phyloP scores from a whole-genome alignment of 2,329 filamentous ascomycete genomes.

The Claviceps pusilla region DNA sequence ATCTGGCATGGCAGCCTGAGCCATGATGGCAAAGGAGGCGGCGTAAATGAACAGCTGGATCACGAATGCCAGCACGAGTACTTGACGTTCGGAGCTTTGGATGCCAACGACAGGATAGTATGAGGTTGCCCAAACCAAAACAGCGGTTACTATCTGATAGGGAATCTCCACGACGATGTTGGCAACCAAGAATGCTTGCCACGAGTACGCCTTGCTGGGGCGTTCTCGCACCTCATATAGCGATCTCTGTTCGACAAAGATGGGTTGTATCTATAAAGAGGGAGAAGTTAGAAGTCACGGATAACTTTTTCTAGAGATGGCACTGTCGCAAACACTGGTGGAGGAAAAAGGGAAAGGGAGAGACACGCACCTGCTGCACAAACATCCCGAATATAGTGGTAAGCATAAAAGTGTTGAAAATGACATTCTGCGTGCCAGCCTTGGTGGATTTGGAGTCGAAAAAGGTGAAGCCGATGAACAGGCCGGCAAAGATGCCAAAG shows the following conservation, averaged over 20 bases:
- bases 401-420: constrained; percentile 64
- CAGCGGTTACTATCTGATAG: constrained; percentile 49
- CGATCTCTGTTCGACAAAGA: constrained; percentile 58
- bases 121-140: constrained; percentile 50
- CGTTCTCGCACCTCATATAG: constrained; percentile 67
- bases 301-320: not conserved
- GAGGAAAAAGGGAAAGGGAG: too few relatives aligned
- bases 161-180: constrained; percentile 61
- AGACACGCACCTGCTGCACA: constrained; percentile 37
- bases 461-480: constrained; percentile 68
- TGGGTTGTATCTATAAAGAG: constrained; percentile 38
- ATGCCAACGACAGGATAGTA: constrained; percentile 49
- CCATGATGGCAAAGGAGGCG: constrained; percentile 55
- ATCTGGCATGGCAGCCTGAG: constrained; percentile 53
- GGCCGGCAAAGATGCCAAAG: constrained; percentile 41
- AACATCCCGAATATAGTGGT: constrained; percentile 59
- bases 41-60: constrained; percentile 57
- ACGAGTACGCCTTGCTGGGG: constrained; percentile 60
- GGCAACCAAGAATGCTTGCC: constrained; percentile 56
- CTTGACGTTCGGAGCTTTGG: constrained; percentile 40
- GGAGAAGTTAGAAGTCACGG: not conserved
- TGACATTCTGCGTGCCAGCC: constrained; percentile 58
- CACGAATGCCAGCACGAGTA: constrained; percentile 48
- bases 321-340: not conserved
- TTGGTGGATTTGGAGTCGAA: constrained; percentile 38